These are phyloP conservation scores for Melastoma malabathricum DNA, from an alignment of 345 rosid genomes.

Conservation along the genomic window DNA sequence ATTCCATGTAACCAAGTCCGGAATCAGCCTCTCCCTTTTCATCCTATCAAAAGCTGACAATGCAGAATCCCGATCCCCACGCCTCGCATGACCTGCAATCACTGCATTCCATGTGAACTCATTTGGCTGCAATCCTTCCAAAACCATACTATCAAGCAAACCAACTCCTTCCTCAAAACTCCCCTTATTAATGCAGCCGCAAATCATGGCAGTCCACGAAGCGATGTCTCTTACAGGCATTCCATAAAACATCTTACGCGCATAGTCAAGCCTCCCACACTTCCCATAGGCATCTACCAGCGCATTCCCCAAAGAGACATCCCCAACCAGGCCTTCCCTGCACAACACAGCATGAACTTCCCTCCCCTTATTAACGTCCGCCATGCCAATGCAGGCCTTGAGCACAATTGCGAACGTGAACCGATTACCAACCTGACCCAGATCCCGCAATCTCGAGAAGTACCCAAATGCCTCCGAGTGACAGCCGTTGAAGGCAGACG, in stretches of 20 bases:
- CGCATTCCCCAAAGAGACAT: conserved; percentile 19
- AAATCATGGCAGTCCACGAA: conserved; percentile 44
- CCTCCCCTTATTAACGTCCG: conserved; percentile 28
- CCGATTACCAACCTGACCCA: conserved; percentile 17
- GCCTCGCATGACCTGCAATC: conserved; percentile 26
- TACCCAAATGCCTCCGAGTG: conserved; percentile 24
- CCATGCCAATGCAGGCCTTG: conserved; percentile 34
- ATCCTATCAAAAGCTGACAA: conserved; percentile 19
- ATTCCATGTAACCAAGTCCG: conserved; percentile 46
- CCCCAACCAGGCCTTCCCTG: conserved; percentile 14
- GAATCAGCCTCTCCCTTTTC: conserved; percentile 24
- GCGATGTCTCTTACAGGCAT: conserved; percentile 23
- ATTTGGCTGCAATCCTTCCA: conserved; percentile 31
- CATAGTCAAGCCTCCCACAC: conserved; percentile 18
- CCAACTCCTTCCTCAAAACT: conserved; percentile 15
- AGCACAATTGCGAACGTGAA: conserved; percentile 31
- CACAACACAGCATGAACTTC: conserved; percentile 22
- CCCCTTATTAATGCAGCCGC: conserved; percentile 27
- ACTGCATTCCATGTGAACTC: conserved; percentile 34
- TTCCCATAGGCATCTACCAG: conserved; percentile 32
- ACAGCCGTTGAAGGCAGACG: conserved; percentile 22
- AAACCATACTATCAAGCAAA: conserved; percentile 26
- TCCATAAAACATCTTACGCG: conserved; percentile 23
- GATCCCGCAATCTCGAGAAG: conserved; percentile 20
- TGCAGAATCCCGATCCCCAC: conserved; percentile 22